Percentiles rank a stretch among this genome's conserved stretches.
phyloP scores from a whole-genome alignment of 345 rosid species.

The Jatropha curcas region DNA sequence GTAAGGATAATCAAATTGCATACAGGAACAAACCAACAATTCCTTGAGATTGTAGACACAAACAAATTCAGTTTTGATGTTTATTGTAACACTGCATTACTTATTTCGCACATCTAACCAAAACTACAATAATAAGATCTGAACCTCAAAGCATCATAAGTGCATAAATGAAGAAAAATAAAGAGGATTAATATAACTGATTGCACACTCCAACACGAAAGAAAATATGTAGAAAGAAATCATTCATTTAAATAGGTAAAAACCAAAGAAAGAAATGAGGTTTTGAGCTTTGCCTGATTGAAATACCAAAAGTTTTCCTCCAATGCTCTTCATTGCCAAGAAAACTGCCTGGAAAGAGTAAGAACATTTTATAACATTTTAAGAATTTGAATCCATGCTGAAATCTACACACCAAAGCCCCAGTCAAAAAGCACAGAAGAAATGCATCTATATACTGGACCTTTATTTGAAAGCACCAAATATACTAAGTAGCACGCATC shows the following conservation, averaged over 20 bases:
- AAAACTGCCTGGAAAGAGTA: conserved; percentile 67
- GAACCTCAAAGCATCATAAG: neutral
- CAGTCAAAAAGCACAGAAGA: neutral
- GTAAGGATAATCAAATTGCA: too few relatives aligned
- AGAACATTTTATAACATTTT: neutral
- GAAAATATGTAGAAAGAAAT: neutral
- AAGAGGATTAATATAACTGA: neutral
- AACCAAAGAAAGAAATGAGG: neutral
- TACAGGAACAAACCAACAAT: neutral
- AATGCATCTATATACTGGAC: neutral
- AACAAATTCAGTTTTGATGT: neutral
- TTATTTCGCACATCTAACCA: neutral
- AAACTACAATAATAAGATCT: neutral
- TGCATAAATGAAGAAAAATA: neutral
- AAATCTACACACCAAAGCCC: neutral
- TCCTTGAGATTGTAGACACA: neutral
- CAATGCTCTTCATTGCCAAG: conserved; percentile 91
- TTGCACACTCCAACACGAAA: neutral
- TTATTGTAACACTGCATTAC: neutral
- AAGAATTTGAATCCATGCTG: neutral
- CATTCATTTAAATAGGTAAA: neutral
- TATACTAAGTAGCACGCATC: neutral
- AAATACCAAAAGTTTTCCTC: conserved; percentile 93
- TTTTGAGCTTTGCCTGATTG: conserved; percentile 78
- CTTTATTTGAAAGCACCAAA: neutral